Evolutionary conservation across 2,329 filamentous ascomycete species (phyloP), one percentile per base, ranked within the genome.

Genomic region (Ophiostoma sp.): DNA sequence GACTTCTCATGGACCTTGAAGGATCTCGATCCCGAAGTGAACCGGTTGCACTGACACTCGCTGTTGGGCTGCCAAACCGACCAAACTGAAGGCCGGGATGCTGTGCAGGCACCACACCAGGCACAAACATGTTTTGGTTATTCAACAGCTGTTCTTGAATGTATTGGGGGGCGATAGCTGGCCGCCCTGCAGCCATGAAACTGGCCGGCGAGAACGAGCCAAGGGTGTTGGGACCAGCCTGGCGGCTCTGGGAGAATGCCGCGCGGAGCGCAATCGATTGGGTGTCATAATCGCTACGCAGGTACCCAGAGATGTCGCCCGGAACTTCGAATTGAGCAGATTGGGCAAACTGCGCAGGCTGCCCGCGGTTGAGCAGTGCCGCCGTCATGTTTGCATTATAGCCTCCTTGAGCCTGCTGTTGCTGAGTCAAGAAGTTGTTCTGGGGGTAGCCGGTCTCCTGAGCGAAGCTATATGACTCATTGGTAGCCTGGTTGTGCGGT

Each of bases 1-100:
- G 80, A 77, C 93, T 96, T 75, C 92, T 86, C 17, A 90, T 66
- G 13, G 31, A 31, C 31, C 52, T 54, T 20, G 41, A 54, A 27
- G 67, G 69, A n/a, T 74, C 72, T 8, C 69, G 31, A 17, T 73
- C 72, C 4, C 68, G 65, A 2, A 66, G 11, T 27, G 70, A 68
- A 15, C 31, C 33, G 20, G 66, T 23, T 8, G 23, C 23, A 13
- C 20, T 41, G 41, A 20, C 35, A 31, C 20, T 17, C 6, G 39
- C 10, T 8, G 41, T 10, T 4, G n/a, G 65, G 23, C 10, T 41
- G 13, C 36, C 5, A 48, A 67, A 44, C 13, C 11, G n/a, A 11
- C 65, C 13, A 48, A 67, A 44, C 23, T n/a, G n/a, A 36, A 66
- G 64, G 20, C 64, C 64, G 13, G 64, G 8, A 11, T 66, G 36